Base-by-base conservation (phyloP, 140 eudicot species). In the Oenanthe javanica region DNA sequence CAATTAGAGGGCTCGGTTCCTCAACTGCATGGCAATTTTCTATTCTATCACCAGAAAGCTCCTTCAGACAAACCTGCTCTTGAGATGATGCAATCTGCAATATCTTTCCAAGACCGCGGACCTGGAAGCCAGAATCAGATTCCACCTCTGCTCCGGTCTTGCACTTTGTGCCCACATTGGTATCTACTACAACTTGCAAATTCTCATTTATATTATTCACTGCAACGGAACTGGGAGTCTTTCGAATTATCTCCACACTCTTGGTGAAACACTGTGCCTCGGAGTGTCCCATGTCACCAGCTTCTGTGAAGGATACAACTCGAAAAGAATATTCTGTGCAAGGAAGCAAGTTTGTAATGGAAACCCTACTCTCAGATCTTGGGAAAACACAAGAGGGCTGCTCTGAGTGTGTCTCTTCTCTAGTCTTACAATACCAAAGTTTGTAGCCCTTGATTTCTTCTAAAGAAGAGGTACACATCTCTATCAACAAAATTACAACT, bases 31-130 rank as follows among this genome's bases (percentile, higher is more conserved):
- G 83, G 66, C 83, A 77, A 55, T 78, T 78, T 23, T 43, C 81
- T 57, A 79, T 31, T 69, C 74, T 75, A 31, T 79, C 82, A 83
- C 84, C 88, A 72, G 81, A 81, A 46, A 83, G 64, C 25, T 89
- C 88, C 4, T 87, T 89, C 46, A 86, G 77, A 48, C 49, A 85
- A 36, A 90, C 90, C n/a, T 81, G 88, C 82, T 91, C 92, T 80
- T 89, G 92, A 66, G 92, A 88, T 91, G 87, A 85, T 57, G 94
- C 91, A 9, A 93, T 84, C 77, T 86, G 90, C 14, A 90, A 75
- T 64, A 93, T 89, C 80, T 87, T 93, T 45, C 96, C 97, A 40
- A 93, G 96, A 74, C 91, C 97, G n/a, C 97, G 92, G 47, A 93
- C 94, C 84, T 81, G 91, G 84, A 93, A 93, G 1, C 92, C 94